Conservation (phyloP, 2,329 filamentous ascomycete species). For the Alternaria brassicae region DNA sequence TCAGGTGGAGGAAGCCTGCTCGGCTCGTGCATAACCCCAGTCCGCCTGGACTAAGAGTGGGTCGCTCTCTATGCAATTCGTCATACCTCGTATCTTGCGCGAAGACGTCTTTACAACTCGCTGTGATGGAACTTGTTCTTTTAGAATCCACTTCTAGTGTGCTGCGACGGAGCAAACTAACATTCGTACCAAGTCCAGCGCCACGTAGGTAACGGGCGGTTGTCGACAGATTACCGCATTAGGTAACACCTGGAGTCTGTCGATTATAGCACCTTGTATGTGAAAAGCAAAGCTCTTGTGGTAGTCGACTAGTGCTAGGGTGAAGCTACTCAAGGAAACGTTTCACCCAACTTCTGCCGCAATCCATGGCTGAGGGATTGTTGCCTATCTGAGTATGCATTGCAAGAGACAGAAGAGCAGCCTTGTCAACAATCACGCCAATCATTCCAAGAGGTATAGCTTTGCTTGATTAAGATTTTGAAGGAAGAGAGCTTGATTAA, state of each 20-base stretch:
- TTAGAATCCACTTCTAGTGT: background rate
- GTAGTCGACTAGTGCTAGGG: background rate
- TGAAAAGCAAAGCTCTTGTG: background rate
- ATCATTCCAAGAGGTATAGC: too few species aligned
- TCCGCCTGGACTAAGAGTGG: slow-evolving; percentile 3
- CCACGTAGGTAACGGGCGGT: background rate
- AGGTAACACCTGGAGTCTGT: background rate
- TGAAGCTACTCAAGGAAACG: background rate
- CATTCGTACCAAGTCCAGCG: background rate
- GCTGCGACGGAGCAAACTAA: background rate
- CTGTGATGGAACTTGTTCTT: background rate
- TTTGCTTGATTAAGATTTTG: too few species aligned
- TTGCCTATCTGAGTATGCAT: background rate
- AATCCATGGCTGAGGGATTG: background rate
- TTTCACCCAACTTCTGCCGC: background rate
- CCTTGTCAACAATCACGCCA: too few species aligned
- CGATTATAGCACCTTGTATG: background rate
- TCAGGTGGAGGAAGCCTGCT: slow-evolving; percentile 7
- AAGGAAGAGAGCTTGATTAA: too few species aligned
- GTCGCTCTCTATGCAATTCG: slow-evolving; percentile 7
- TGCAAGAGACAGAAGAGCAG: too few species aligned
- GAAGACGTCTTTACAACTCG: background rate
- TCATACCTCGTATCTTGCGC: slow-evolving; percentile 15
- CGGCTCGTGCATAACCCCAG: slow-evolving; percentile 10
- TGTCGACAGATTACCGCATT: background rate